A percentile compares a stretch with the other conserved stretches of the same genome.
phyloP scores from a whole-genome alignment of 768 basidiomycete species.

The Hemileccinum impolitum region DNA sequence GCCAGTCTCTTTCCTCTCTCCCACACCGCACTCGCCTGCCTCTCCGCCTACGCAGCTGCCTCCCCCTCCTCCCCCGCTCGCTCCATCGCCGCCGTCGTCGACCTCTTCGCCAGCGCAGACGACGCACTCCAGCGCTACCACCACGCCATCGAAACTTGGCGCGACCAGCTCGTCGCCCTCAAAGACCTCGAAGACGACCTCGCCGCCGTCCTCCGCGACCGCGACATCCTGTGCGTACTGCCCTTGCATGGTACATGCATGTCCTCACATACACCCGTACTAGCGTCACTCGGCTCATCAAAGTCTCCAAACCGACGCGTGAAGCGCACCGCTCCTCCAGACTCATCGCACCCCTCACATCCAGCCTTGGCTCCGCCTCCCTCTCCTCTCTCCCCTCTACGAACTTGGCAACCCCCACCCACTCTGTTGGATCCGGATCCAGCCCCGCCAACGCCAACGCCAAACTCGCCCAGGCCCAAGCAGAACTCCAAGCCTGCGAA shows the following conservation, averaged over 20 bases:
- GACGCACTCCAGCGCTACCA: slow-evolving; percentile 65
- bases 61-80: slow-evolving; percentile 38
- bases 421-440: slow-evolving; percentile 8
- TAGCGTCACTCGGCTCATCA: slow-evolving; percentile 77
- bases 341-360: slow-evolving; percentile 10
- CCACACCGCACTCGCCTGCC: slow-evolving; percentile 57
- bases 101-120: slow-evolving; percentile 59
- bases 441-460: slow-evolving; percentile 20
- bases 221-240: slow-evolving; percentile 72
- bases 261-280: not conserved
- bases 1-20: slow-evolving; percentile 54
- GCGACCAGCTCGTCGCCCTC: slow-evolving; percentile 54
- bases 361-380: slow-evolving; percentile 39
- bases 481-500: slow-evolving; percentile 82
- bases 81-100: slow-evolving; percentile 42
- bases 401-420: slow-evolving; percentile 21
- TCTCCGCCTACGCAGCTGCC: slow-evolving; percentile 71
- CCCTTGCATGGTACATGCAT: not conserved
- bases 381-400: slow-evolving; percentile 39
- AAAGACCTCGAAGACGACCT: slow-evolving; percentile 74
- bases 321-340: slow-evolving; percentile 35
- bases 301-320: slow-evolving; percentile 59
- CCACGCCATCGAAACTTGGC: slow-evolving; percentile 60
- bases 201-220: slow-evolving; percentile 57
- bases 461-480: slow-evolving; percentile 65